A percentile compares a stretch with the other conserved stretches of the same genome.
Evolutionary conservation across 768 basidiomycete genomes (phyloP).

Genomic region (Phylloporus sp.): DNA sequence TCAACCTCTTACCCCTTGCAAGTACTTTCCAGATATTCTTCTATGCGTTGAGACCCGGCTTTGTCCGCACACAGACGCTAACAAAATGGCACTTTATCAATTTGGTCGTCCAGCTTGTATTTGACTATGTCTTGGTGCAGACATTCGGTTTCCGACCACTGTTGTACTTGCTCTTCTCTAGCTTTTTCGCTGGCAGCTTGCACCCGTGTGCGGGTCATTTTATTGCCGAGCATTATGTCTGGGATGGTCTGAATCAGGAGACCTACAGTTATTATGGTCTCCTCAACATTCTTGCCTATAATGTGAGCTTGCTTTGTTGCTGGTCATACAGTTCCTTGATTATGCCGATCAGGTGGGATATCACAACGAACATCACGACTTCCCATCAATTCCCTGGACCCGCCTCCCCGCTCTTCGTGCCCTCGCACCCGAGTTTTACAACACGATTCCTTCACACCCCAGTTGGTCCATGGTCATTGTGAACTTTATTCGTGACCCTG

Average conservation of each 20-base stretch:
- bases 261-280: conserved; percentile 97
- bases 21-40: conserved; percentile 98
- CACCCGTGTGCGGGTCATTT: conserved; percentile 98
- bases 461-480: conserved; percentile 94
- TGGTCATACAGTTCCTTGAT: background rate
- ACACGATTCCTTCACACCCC: conserved; percentile 78
- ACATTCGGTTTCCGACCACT: conserved; percentile 47
- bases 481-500: conserved; percentile 88
- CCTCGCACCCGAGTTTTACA: conserved; percentile 91
- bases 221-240: conserved; percentile 95
- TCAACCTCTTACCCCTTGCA: conserved; percentile 8
- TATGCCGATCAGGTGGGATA: conserved; percentile 73
- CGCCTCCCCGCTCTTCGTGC: conserved; percentile 76
- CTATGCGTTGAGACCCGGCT: conserved; percentile 93
- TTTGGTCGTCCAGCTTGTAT: conserved; percentile 59
- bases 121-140: conserved; percentile 66
- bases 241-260: conserved; percentile 90
- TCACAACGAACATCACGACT: conserved; percentile 99
- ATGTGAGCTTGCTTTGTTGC: conserved; percentile 50
- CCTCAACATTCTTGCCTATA: conserved; percentile 88
- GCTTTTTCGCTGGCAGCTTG: conserved; percentile 94
- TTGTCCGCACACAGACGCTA: conserved; percentile 78
- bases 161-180: conserved; percentile 80
- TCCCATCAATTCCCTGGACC: conserved; percentile 96
- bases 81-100: conserved; percentile 88